Percentiles rank a stretch among this genome's conserved stretches.
Conservation (phyloP, 441 rosid genomes). For the Jatropha podagrica region DNA sequence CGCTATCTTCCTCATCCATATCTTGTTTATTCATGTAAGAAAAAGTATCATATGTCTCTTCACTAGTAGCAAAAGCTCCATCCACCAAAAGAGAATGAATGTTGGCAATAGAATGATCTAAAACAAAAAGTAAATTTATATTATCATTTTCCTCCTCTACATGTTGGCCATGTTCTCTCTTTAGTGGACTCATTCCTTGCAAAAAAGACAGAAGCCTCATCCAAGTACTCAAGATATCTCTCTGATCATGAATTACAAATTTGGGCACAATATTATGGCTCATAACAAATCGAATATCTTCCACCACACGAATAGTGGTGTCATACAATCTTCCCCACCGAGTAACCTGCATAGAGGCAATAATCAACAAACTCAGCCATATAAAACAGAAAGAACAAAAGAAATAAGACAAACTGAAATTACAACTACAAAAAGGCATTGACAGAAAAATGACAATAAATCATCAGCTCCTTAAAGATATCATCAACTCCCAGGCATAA, state of each 20-base stretch:
- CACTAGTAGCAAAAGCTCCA: conserved; percentile 64
- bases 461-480: neutral
- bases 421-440: neutral
- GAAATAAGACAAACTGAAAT: neutral
- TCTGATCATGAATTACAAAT: conserved; percentile 61
- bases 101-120: conserved; percentile 65
- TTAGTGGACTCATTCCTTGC: conserved; percentile 88
- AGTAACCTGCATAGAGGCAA: conserved; percentile 52
- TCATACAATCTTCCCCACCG: conserved; percentile 72
- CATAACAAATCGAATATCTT: conserved; percentile 83
- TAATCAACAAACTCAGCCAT: conserved; percentile 22
- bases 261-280: conserved; percentile 76
- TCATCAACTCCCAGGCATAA: neutral
- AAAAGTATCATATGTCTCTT: conserved; percentile 37
- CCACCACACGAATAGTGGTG: conserved; percentile 67
- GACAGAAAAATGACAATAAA: conserved; percentile 1
- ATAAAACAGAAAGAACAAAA: conserved; percentile 12
- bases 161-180: conserved; percentile 83
- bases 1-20: conserved; percentile 53
- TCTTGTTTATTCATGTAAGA: conserved; percentile 32
- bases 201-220: conserved; percentile 76
- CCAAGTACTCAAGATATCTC: conserved; percentile 74
- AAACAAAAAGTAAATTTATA: conserved; percentile 56
- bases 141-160: conserved; percentile 75
- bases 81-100: conserved; percentile 78